Evolutionary conservation across 2,329 filamentous ascomycete species (phyloP), one percentile per base, ranked within the genome.

Genomic region (Stachybotrys chartarum): DNA sequence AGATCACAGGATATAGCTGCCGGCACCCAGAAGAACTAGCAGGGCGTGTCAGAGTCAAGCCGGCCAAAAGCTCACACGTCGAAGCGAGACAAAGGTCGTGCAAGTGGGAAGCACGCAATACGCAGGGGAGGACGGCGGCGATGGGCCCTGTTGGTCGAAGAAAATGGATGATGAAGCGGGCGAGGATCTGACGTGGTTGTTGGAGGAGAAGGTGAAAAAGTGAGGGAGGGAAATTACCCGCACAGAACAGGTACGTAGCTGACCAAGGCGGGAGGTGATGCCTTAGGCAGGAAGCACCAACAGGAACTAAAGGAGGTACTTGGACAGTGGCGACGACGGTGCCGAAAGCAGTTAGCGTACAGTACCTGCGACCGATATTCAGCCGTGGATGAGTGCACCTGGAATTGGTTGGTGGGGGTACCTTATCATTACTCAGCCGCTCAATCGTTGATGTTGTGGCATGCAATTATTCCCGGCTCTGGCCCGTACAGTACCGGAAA

Each of bases 1-100:
- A 62, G 48, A 62, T 64, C 63, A 66, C 64, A 59, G 59, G 61
- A 53, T 53, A 53, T 47, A 57, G 58, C 50, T 55, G 59, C 56
- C 58, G 60, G 50, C 30, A 39, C n/a, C 11, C n/a, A 52, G 32
- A 24, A 24, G 24, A 32, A 17, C 50, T 32, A 52, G 50, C 50
- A 52, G 48, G 47, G 46, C 48, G 47, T 32, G 46, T 42, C 14
- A 42, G 35, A 10, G 14, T 42, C 35, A 24, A 24, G 35, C 14
- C 35, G 35, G 35, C 10, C 3, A 14, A 14, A 42, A 42, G 35
- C 35, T 42, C 14, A 42, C 35, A 14, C 14, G 35, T 42, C 35
- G 35, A 42, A 10, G 35, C 35, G 35, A 42, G 35, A 42, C 35
- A 42, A 42, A 24, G 8, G 14, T 42, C 35, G 35, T 5, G 35